Conservation (phyloP, 768 basidiomycete species). For the Collybia nuda region DNA sequence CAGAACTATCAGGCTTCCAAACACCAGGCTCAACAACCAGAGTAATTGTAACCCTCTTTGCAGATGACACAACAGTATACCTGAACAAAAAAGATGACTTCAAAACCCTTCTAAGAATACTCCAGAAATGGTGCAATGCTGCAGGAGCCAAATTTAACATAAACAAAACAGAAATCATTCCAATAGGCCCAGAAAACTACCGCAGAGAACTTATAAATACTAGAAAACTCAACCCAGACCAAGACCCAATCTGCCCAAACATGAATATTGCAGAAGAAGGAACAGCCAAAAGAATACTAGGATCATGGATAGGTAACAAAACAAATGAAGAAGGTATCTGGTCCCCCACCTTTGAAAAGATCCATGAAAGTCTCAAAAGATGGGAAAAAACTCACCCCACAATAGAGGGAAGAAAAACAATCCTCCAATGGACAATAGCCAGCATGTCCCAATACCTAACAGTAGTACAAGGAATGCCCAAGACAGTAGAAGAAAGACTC, state of each 20-base stretch:
- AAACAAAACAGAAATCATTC: slow-evolving; percentile 37
- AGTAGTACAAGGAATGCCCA: slow-evolving; percentile 35
- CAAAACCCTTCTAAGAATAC: slow-evolving; percentile 20
- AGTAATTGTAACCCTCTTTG: too few relatives aligned
- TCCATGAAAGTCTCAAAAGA: slow-evolving; percentile 10
- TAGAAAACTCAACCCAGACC: slow-evolving; percentile 1
- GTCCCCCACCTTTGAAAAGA: too few relatives aligned
- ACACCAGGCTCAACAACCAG: too few relatives aligned
- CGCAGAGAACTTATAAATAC: slow-evolving; percentile 6
- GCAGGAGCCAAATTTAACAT: slow-evolving; percentile 42
- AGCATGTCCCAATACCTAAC: slow-evolving; percentile 34
- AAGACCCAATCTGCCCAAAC: slow-evolving; percentile 7
- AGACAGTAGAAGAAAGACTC: slow-evolving; percentile 15
- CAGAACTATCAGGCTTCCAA: slow-evolving; percentile 26
- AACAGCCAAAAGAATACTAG: slow-evolving; percentile 25
- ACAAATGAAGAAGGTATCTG: slow-evolving; percentile 17
- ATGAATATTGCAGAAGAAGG: slow-evolving; percentile 29
- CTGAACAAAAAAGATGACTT: slow-evolving; percentile 28
- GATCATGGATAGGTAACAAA: slow-evolving; percentile 29
- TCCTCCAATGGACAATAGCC: slow-evolving; percentile 24
- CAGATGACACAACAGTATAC: too few relatives aligned
- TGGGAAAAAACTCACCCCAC: too few relatives aligned
- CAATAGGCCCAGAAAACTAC: slow-evolving; percentile 23
- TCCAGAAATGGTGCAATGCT: slow-evolving; percentile 36
- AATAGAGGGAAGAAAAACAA: slow-evolving; percentile 20